Base-by-base conservation (phyloP, 176 grass and related monocot genomes). In the Olyra latifolia region DNA sequence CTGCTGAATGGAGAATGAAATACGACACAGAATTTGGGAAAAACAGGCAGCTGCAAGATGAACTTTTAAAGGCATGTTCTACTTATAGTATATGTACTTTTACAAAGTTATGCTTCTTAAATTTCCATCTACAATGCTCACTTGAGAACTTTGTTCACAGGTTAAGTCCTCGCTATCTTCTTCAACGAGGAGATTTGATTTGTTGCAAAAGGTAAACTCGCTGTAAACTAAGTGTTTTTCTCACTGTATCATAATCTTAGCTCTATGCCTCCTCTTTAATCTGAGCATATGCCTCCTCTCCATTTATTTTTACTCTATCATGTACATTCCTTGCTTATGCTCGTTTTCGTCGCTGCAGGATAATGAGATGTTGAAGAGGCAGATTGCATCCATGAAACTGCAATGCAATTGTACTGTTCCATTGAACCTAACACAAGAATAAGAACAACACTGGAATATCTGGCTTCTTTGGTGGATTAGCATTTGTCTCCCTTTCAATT, bases 1-100 rank as follows among this genome's bases (percentile, higher is more conserved):
- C 95, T 71, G 95, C 92, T 8, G 95, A 94, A 86, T 98, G 95
- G 90, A 90, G 92, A 77, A 80, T 87, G 95, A 84, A 93, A 87
- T 98, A 92, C 74, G 95, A 98, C 23, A 80, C 62, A 0, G 95
- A 98, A n/a, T 72, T 91, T 5, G 92, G 71, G 45, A 98, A 70
- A 86, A 89, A 8, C 73, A 86, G 55, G 41, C 86, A 91, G 39
- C 55, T 94, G 58, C 85, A 98, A 62, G 83, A 91, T 75, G 92
- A 98, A 56, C 92, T 94, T 52, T 71, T 82, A 20, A 94, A 94
- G 89, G 92, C 93, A 30, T 53, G 47, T 11, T 71, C 69, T 53
- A 5, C 19, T 83, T 38, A 3, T 27, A 68, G 50, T 14, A 13
- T 35, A 72, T 28, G 62, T 78, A 53, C n/a, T 4, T 50, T 19